phyloP scores from a whole-genome alignment of 148 eudicot species.

The Vaccinium darrowii region DNA sequence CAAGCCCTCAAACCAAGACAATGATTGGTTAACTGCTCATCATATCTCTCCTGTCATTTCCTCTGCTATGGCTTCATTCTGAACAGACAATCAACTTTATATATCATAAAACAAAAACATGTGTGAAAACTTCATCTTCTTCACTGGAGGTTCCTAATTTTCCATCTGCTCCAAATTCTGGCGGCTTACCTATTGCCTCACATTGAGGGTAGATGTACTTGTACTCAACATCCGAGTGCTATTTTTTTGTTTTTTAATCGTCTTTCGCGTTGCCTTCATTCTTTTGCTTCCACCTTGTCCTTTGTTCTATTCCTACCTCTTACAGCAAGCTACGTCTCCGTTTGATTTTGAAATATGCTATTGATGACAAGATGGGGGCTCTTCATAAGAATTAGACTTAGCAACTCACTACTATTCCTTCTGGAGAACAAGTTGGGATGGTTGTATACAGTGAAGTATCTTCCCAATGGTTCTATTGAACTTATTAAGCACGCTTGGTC shows the following conservation, averaged over 20 bases:
- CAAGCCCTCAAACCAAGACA: too few relatives aligned
- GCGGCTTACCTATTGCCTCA: neutral
- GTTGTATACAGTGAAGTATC: neutral
- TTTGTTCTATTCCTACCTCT: neutral
- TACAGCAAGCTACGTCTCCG: neutral
- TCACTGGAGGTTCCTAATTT: neutral
- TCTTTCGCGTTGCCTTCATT: neutral
- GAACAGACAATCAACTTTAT: too few relatives aligned
- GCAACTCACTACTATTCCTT: neutral
- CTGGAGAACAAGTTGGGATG: neutral
- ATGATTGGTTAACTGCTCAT: too few relatives aligned
- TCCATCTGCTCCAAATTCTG: neutral
- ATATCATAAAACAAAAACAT: too few relatives aligned
- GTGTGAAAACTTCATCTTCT: neutral
- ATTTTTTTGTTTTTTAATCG: neutral
- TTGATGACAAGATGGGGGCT: neutral
- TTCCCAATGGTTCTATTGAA: neutral
- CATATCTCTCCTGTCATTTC: too few relatives aligned
- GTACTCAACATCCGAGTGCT: neutral
- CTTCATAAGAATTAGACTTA: neutral
- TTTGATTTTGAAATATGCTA: neutral
- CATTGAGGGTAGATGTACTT: neutral
- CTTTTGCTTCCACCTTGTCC: neutral
- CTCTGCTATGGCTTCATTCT: too few relatives aligned
- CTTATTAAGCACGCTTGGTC: neutral